Base-by-base conservation (phyloP, 1,284 basidiomycete genomes). In the Ustilago sp. region DNA sequence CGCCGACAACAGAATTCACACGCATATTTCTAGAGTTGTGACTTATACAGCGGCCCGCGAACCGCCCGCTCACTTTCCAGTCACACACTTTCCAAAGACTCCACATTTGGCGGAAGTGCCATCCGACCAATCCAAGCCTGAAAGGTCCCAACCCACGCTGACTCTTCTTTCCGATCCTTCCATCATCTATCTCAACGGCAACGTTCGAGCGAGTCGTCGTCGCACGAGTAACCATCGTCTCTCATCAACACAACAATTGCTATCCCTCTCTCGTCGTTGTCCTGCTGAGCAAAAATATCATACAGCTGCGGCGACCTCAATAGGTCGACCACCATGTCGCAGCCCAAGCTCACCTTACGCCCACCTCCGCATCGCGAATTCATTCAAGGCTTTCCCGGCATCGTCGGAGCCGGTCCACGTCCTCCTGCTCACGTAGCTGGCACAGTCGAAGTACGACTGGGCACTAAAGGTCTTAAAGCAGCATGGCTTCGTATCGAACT, bases 401-500 rank as follows among this genome's bases (percentile, higher is more conserved):
- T 85, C 50, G 78, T 81, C 1, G 68, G 69, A 34, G 68, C 77
- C 15, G 58, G 74, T 48, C 56, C 63, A 4, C 74, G 84, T 17
- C 77, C 83, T 23, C 61, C 80, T 9, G 84, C 84, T 12, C 81
- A 83, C 60, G 72, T 85, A 39, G 76, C 79, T 11, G 84, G 84
- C 32, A 76, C 75, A 15, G 77, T 85, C 19, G 81, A 82, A 51
- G 80, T 84, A 1, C 74, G 81, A 15, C 64, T 80, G 3, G 74
- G 76, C 19, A 63, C 79, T 17, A 83, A 82, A 65, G 82, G 82
- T 15, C 67, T 82, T 58, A 81, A 83, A 50, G 84, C 81, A 34
- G 67, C 78, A 54, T 85, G 83, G 83, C 65, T 85, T 19, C 77
- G 84, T 19, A 80, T 85, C 62, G 84, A 85, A 57, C 77, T 85